Base-by-base conservation (phyloP, 2,329 filamentous ascomycete species). In the Neonectria coccinea region DNA sequence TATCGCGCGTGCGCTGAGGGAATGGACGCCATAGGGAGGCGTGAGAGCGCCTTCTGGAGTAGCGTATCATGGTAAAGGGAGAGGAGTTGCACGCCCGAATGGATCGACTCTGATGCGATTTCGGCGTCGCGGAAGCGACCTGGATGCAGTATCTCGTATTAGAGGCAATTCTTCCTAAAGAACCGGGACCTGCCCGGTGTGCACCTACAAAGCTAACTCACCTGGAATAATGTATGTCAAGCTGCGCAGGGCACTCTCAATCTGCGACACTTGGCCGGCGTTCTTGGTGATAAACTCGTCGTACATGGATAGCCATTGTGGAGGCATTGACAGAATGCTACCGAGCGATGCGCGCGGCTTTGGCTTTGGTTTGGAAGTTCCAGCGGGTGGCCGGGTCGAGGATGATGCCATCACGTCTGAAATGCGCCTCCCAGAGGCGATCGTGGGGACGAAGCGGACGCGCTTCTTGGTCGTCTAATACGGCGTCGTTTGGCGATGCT, bases 161-260 rank as follows among this genome's bases (percentile, higher is more conserved):
- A 66, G 59, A 33, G 44, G 10, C 10, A 16, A 6, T 25, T 33
- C 42, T 54, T 44, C 50, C 2, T 42, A 10, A n/a, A 39, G 29
- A 27, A 14, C 55, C 27, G 14, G 14, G 18, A 41, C 31, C 20
- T 18, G 31, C 16, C 53, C 20, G 25, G 36, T 22, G 50, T 42
- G 42, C 18, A 48, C n/a, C 12, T n/a, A 27, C 25, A 44, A 16
- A 41, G 5, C 48, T 4, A 22, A 57, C 77, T 61, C 77, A 89
- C 92, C 94, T 62, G 95, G 96, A 54, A 98, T 96, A 70, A 99
- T 94, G 78, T 99, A 99, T 52, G 95, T 97, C 69, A 99, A 82
- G 29, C 94, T 97, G 42, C 96, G 89, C 75, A 99, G 83, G 14
- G 94, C 93, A 67, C 93, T 97, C 83, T 99, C 96, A 68, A 99